Evolutionary conservation across 1,139 yeast genomes (phyloP).

Genomic region (Casaregolazyma lundiana): DNA sequence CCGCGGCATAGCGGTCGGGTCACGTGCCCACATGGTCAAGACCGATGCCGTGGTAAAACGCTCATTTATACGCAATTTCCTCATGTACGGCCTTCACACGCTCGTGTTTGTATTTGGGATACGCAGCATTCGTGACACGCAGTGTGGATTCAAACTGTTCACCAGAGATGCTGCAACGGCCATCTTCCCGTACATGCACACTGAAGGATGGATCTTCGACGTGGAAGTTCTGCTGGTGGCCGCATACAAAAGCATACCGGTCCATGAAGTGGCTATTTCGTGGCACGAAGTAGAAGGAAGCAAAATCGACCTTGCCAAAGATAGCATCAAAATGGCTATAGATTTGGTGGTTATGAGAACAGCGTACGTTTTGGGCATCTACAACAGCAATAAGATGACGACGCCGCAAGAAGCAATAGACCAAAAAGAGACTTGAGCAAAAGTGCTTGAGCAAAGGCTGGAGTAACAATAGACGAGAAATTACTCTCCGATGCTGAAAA

Average conservation of each 20-base stretch:
- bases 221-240: conserved; percentile 87
- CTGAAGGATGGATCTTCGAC: conserved; percentile 97
- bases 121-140: conserved; percentile 82
- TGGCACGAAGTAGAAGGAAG: conserved; percentile 98
- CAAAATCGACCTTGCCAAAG: conserved; percentile 86
- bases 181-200: conserved; percentile 89
- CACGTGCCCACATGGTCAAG: conserved; percentile 94
- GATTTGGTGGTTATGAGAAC: conserved; percentile 87
- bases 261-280: conserved; percentile 77
- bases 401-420: no score
- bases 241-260: conserved; percentile 58
- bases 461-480: background rate
- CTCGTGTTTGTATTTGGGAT: conserved; percentile 87
- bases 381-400: conserved; percentile 40
- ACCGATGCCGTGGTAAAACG: conserved; percentile 95
- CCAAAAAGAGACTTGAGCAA: background rate
- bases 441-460: background rate
- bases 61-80: conserved; percentile 77
- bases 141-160: conserved; percentile 94
- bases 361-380: conserved; percentile 82
- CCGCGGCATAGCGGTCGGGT: conserved; percentile 72
- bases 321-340: conserved; percentile 90
- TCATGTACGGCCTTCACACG: conserved; percentile 90
- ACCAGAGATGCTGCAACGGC: conserved; percentile 57
- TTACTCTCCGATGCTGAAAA: background rate